phyloP scores from a whole-genome alignment of 164 flowering plant genomes.

The Chloranthus sessilifolius region DNA sequence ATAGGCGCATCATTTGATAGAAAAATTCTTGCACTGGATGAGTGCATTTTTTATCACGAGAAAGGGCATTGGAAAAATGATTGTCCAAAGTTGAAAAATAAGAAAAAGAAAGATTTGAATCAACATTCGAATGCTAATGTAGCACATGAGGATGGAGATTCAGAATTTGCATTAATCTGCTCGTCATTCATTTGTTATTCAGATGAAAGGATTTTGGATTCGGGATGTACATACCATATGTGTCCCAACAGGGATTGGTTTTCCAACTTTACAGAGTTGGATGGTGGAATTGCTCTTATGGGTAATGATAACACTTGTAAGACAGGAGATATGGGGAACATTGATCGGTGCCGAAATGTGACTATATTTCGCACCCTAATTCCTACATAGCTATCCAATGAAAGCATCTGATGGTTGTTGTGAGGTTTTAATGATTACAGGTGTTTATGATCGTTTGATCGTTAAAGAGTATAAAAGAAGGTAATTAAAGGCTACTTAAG shows the following conservation, averaged over 20 bases:
- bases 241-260: slow-evolving; percentile 10
- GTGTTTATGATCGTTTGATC: too few relatives aligned
- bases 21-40: neutral
- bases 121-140: neutral
- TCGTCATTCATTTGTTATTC: neutral
- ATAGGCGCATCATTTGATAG: neutral
- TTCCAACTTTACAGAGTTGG: neutral
- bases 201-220: neutral
- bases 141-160: too few relatives aligned
- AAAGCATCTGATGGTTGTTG: too few relatives aligned
- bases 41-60: neutral
- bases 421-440: too few relatives aligned
- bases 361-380: too few relatives aligned
- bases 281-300: slow-evolving; percentile 9
- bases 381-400: too few relatives aligned
- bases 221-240: slow-evolving; percentile 7
- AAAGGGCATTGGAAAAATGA: slow-evolving; percentile 6
- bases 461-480: too few relatives aligned
- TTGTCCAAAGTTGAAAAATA: neutral
- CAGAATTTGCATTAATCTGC: too few relatives aligned
- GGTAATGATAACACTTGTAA: slow-evolving; percentile 7
- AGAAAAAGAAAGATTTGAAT: neutral
- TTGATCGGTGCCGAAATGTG: too few relatives aligned
- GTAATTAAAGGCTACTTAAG: too few relatives aligned
- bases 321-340: slow-evolving; percentile 1